Evolutionary conservation across 208 protist genomes (phyloP).

Genomic region (Phytomonas serpens): DNA sequence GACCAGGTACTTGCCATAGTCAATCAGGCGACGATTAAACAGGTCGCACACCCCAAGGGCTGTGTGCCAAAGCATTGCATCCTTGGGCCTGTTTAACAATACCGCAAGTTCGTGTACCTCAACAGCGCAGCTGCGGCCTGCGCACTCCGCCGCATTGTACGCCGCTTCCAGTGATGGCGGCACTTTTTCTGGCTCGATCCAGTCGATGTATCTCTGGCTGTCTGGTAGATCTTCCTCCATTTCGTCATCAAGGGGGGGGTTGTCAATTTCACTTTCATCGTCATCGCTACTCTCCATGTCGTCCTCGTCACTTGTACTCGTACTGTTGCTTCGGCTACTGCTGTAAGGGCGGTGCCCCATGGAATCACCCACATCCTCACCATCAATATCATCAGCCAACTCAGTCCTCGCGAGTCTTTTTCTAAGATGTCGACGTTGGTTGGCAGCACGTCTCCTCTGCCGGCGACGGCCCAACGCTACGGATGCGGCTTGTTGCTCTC

Average conservation of each 20-base stretch:
- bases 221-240: slow-evolving; percentile 22
- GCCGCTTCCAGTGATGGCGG: slow-evolving; percentile 35
- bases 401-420: slow-evolving; percentile 8
- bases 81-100: slow-evolving; percentile 53
- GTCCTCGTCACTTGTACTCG: slow-evolving; percentile 16
- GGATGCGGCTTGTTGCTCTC: slow-evolving; percentile 18
- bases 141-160: slow-evolving; percentile 63
- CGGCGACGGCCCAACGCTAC: slow-evolving; percentile 27
- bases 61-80: slow-evolving; percentile 73
- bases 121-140: slow-evolving; percentile 63
- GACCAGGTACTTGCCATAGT: slow-evolving; percentile 74
- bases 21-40: slow-evolving; percentile 58
- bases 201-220: slow-evolving; percentile 28
- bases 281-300: slow-evolving; percentile 14
- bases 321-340: neutral
- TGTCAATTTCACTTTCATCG: slow-evolving; percentile 9
- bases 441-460: slow-evolving; percentile 15
- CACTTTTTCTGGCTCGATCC: slow-evolving; percentile 22
- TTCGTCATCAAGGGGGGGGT: slow-evolving; percentile 12
- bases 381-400: slow-evolving; percentile 11
- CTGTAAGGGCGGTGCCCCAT: slow-evolving; percentile 1
- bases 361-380: neutral
- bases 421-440: neutral
- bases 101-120: slow-evolving; percentile 72
- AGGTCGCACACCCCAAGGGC: slow-evolving; percentile 77